These are phyloP conservation scores for Malassezia furfur DNA, from an alignment of 1,284 basidiomycete genomes.

Conservation along the genomic window DNA sequence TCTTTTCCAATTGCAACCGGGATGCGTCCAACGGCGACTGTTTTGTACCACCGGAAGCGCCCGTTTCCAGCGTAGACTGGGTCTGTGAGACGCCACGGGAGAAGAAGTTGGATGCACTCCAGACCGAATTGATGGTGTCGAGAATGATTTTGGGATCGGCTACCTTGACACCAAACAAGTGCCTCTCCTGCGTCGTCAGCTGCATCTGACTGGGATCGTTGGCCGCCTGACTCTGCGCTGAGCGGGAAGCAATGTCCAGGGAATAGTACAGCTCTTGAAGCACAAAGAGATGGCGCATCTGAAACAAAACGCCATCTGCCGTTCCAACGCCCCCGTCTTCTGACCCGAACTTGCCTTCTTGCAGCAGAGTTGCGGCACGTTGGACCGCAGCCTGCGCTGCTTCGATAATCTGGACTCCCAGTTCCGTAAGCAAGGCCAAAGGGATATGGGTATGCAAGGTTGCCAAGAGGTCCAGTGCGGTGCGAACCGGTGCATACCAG, in stretches of 20 bases:
- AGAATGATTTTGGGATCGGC: not conserved
- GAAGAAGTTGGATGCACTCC: not conserved
- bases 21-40: not conserved
- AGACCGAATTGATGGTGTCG: slow-evolving; percentile 1
- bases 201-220: not conserved
- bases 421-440: not conserved
- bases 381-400: not conserved
- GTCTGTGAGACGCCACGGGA: not conserved
- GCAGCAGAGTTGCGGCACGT: not conserved
- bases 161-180: not conserved
- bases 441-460: slow-evolving; percentile 2
- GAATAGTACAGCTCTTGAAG: slow-evolving; percentile 1
- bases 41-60: not conserved
- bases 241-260: not conserved
- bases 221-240: no score
- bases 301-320: slow-evolving; percentile 10
- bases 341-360: slow-evolving; percentile 5
- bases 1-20: not conserved
- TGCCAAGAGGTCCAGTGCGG: not conserved
- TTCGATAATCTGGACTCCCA: not conserved
- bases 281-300: slow-evolving; percentile 7
- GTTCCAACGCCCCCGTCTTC: slow-evolving; percentile 2
- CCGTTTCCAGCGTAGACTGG: not conserved
- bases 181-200: not conserved
- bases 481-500: slow-evolving; percentile 16